Percentiles rank a stretch among this genome's conserved stretches.
phyloP scores from a whole-genome alignment of 345 rosid species.

The Arabidopsis arenosa region DNA sequence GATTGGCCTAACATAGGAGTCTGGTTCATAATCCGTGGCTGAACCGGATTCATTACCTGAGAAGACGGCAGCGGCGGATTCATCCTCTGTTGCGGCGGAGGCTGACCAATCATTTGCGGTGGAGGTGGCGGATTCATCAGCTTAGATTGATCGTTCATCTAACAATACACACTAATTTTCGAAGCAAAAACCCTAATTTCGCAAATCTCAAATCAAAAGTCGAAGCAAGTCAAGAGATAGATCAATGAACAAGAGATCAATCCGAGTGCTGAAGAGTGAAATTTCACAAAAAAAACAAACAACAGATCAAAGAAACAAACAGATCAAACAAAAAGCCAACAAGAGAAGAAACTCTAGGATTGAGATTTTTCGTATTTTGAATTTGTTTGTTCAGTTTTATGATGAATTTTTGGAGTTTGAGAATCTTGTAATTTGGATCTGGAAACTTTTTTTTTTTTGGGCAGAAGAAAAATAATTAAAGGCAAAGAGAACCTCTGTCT shows the following conservation, averaged over 20 bases:
- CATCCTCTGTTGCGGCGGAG: constrained; percentile 43
- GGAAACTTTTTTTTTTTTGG: constrained; percentile 3
- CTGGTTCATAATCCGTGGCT: constrained; percentile 53
- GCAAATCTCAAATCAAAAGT: constrained; percentile 8
- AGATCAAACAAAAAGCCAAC: constrained; percentile 10
- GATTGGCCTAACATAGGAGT: constrained; percentile 52
- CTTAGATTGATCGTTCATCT: constrained; percentile 66
- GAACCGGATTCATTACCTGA: constrained; percentile 54
- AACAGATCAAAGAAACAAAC: constrained; percentile 21
- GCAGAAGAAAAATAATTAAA: neutral
- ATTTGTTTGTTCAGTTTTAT: constrained; percentile 20
- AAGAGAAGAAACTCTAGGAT: constrained; percentile 20
- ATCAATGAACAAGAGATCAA: constrained; percentile 30
- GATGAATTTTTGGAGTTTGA: constrained; percentile 10
- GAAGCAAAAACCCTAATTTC: constrained; percentile 35
- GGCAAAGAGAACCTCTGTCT: constrained; percentile 22
- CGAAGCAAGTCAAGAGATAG: constrained; percentile 26
- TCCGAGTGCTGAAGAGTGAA: constrained; percentile 20
- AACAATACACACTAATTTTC: constrained; percentile 14
- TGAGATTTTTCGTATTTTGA: neutral
- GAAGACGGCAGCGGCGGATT: constrained; percentile 49
- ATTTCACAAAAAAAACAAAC: constrained; percentile 7
- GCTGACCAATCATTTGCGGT: constrained; percentile 54
- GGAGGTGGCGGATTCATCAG: constrained; percentile 58
- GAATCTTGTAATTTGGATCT: constrained; percentile 40